Evolutionary conservation across 2,329 filamentous ascomycete species (phyloP).

Genomic region (Aspergillus ruber): DNA sequence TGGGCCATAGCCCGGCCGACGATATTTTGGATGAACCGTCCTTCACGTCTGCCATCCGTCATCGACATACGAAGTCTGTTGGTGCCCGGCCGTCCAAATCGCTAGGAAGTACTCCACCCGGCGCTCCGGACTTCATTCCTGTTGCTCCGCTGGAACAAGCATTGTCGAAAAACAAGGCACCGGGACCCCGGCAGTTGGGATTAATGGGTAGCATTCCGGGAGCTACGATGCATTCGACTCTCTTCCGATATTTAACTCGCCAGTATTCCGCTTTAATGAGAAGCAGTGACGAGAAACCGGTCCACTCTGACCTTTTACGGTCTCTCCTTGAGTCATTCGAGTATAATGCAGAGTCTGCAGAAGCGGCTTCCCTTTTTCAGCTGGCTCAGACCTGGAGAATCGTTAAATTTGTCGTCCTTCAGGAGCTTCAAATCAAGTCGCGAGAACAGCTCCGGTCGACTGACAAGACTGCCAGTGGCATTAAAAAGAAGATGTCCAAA

Average conservation of each 20-base stretch:
- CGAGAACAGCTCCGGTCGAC: constrained; percentile 22
- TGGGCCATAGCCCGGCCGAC: constrained; percentile 49
- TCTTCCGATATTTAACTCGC: constrained; percentile 39
- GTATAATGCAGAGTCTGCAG: constrained; percentile 49
- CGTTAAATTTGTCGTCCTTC: constrained; percentile 44
- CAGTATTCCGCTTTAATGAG: constrained; percentile 37
- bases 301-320: constrained; percentile 21
- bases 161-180: constrained; percentile 36
- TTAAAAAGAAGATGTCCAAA: constrained; percentile 23
- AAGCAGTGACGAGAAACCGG: constrained; percentile 15
- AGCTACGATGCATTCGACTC: constrained; percentile 33
- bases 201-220: constrained; percentile 46
- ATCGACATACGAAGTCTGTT: constrained; percentile 41
- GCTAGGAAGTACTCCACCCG: constrained; percentile 48
- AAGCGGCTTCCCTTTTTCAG: constrained; percentile 44
- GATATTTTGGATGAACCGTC: constrained; percentile 53
- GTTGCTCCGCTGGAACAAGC: constrained; percentile 48
- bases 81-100: constrained; percentile 48
- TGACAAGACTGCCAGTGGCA: constrained; percentile 14
- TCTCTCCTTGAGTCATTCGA: constrained; percentile 41
- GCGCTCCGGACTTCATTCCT: constrained; percentile 38
- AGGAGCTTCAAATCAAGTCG: constrained; percentile 42
- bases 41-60: constrained; percentile 43
- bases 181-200: constrained; percentile 42
- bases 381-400: constrained; percentile 56